phyloP scores from a whole-genome alignment of 768 basidiomycete species.

The Sarcodon aspratus region DNA sequence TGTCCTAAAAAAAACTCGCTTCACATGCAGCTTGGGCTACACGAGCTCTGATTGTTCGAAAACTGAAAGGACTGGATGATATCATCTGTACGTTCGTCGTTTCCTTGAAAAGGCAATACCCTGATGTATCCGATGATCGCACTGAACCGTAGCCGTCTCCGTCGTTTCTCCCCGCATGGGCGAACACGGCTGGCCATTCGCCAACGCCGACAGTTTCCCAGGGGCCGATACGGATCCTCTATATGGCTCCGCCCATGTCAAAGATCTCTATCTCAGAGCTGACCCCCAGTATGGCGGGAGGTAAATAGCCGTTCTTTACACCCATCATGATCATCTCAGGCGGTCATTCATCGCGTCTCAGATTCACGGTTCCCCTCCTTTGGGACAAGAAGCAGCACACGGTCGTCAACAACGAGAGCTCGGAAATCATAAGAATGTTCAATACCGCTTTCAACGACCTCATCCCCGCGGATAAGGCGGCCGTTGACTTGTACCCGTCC shows the following conservation, averaged over 20 bases:
- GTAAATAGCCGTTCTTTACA: constrained; percentile 21
- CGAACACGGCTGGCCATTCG: constrained; percentile 79
- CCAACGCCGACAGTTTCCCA: constrained; percentile 52
- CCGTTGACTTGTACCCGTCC: constrained; percentile 71
- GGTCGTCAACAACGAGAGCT: constrained; percentile 93
- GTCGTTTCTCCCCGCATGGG: constrained; percentile 85
- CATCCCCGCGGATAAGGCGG: constrained; percentile 51
- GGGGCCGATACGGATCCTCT: constrained; percentile 70
- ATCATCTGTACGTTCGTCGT: constrained; percentile 50
- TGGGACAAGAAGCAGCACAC: constrained; percentile 87
- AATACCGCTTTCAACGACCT: constrained; percentile 76
- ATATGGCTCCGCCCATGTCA: constrained; percentile 57
- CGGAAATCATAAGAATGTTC: constrained; percentile 91
- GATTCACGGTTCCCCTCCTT: constrained; percentile 82
- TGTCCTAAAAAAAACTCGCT: neutral
- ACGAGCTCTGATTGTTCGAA: constrained; percentile 75
- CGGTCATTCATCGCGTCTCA: constrained; percentile 1
- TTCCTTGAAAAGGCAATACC: neutral
- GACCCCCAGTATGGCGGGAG: constrained; percentile 63
- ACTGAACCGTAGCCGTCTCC: constrained; percentile 46
- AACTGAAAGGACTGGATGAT: constrained; percentile 86
- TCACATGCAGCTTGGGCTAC: constrained; percentile 75
- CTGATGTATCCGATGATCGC: neutral
- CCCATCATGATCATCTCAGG: neutral
- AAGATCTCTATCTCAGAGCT: constrained; percentile 76